phyloP scores from a whole-genome alignment of 2,329 filamentous ascomycete genomes.

The Coniosporium tulheliwenetii region DNA sequence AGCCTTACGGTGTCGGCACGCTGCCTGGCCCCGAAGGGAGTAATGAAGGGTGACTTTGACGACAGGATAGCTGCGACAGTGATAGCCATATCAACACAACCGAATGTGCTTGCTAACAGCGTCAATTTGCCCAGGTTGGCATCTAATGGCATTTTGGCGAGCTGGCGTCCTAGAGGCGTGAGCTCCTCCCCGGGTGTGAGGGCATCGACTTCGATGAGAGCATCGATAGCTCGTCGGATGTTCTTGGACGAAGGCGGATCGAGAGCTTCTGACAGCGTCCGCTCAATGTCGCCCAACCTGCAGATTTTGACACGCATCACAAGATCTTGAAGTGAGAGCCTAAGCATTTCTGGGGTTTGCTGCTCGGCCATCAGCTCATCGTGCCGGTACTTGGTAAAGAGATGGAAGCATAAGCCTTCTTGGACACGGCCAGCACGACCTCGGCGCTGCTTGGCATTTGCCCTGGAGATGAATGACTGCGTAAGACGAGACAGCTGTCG shows the following conservation, averaged over 20 bases:
- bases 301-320: conserved; percentile 96
- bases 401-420: conserved; percentile 84
- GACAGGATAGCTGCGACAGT: conserved; percentile 88
- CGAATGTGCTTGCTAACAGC: conserved; percentile 71
- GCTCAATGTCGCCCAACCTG: conserved; percentile 84
- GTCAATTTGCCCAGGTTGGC: conserved; percentile 92
- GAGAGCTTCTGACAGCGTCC: conserved; percentile 72
- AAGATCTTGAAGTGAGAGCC: conserved; percentile 83
- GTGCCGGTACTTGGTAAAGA: conserved; percentile 83
- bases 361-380: conserved; percentile 75
- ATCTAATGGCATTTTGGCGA: conserved; percentile 80
- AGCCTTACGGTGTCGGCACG: conserved; percentile 69
- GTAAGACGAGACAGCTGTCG: conserved; percentile 80
- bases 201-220: conserved; percentile 82
- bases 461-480: conserved; percentile 87
- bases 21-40: conserved; percentile 66
- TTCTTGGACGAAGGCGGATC: conserved; percentile 87
- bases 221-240: conserved; percentile 81
- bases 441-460: conserved; percentile 88
- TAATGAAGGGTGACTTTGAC: conserved; percentile 85
- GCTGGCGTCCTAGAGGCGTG: conserved; percentile 70
- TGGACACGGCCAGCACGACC: conserved; percentile 93
- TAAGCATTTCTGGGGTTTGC: conserved; percentile 91
- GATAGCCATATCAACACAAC: conserved; percentile 78
- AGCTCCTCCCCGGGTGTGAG: conserved; percentile 68